phyloP scores from a whole-genome alignment of 2,329 filamentous ascomycete species.

The Clonostachys byssicola region DNA sequence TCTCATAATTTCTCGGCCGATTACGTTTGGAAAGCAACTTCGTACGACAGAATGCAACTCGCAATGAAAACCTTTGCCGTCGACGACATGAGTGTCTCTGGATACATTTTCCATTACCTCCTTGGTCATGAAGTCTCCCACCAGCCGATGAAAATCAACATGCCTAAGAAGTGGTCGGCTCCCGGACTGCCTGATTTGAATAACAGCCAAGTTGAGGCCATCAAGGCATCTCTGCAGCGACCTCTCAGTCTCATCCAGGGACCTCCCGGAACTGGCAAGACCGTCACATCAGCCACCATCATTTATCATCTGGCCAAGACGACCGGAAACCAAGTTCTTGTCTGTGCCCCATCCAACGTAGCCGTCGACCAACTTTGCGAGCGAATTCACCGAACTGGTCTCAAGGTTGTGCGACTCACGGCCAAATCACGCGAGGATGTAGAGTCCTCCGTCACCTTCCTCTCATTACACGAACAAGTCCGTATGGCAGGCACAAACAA shows the following conservation, averaged over 20 bases:
- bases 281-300: slow-evolving; percentile 95
- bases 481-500: slow-evolving; percentile 96
- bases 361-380: slow-evolving; percentile 98
- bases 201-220: slow-evolving; percentile 90
- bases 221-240: slow-evolving; percentile 90
- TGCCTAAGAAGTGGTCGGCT: slow-evolving; percentile 96
- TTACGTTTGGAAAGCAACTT: slow-evolving; percentile 99
- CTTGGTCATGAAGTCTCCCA: slow-evolving; percentile 93
- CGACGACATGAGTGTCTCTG: slow-evolving; percentile 96
- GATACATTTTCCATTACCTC: slow-evolving; percentile 96
- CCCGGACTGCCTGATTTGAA: slow-evolving; percentile 93
- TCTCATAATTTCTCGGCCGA: slow-evolving; percentile 98
- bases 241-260: slow-evolving; percentile 95
- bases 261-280: slow-evolving; percentile 95
- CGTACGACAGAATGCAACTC: slow-evolving; percentile 97
- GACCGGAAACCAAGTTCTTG: slow-evolving; percentile 89
- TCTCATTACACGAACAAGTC: slow-evolving; percentile 94
- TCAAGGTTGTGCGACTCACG: slow-evolving; percentile 97
- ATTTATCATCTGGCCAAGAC: slow-evolving; percentile 97
- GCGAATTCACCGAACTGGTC: slow-evolving; percentile 86
- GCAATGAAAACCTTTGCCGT: slow-evolving; percentile 99
- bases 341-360: slow-evolving; percentile 97
- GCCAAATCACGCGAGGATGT: slow-evolving; percentile 98
- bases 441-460: slow-evolving; percentile 93
- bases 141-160: slow-evolving; percentile 89